Conservation (phyloP, 2,329 filamentous ascomycete genomes). For the Aspergillus ustus region DNA sequence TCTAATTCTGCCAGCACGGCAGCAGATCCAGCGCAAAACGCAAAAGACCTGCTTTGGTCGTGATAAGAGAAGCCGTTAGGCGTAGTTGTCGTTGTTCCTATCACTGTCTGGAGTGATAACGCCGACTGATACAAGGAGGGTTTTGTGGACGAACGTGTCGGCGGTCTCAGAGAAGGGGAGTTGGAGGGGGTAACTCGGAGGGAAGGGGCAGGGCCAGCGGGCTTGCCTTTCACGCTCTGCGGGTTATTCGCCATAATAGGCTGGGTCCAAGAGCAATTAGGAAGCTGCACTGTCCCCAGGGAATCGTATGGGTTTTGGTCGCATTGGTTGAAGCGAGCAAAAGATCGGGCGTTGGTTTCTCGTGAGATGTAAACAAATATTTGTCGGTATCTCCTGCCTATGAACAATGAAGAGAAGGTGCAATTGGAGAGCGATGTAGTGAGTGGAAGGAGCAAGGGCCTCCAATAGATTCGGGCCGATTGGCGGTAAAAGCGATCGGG, state of each 20-base stretch:
- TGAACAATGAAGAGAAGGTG: conserved; percentile 13
- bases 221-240: conserved; percentile 41
- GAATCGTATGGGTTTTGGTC: conserved; percentile 23
- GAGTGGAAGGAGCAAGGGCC: conserved; percentile 3
- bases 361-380: conserved; percentile 7
- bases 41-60: conserved; percentile 71
- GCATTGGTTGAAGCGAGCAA: conserved; percentile 31
- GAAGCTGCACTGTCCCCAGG: conserved; percentile 35
- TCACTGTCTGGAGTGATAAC: conserved; percentile 78
- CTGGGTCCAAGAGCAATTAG: conserved; percentile 20
- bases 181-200: conserved; percentile 76
- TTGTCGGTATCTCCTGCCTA: conserved; percentile 1
- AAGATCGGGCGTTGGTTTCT: background rate
- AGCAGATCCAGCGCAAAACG: conserved; percentile 89
- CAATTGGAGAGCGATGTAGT: conserved; percentile 1
- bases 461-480: background rate
- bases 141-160: conserved; percentile 66
- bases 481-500: background rate
- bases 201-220: conserved; percentile 37
- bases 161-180: conserved; percentile 69
- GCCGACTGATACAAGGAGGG: conserved; percentile 47
- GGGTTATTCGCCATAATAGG: conserved; percentile 44
- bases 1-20: conserved; percentile 87
- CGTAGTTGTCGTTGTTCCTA: conserved; percentile 85
- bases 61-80: conserved; percentile 86